Percentiles rank a stretch among this genome's conserved stretches.
Evolutionary conservation across 1,139 yeast genomes (phyloP).

Genomic region (Arxiozyma slooffiae): DNA sequence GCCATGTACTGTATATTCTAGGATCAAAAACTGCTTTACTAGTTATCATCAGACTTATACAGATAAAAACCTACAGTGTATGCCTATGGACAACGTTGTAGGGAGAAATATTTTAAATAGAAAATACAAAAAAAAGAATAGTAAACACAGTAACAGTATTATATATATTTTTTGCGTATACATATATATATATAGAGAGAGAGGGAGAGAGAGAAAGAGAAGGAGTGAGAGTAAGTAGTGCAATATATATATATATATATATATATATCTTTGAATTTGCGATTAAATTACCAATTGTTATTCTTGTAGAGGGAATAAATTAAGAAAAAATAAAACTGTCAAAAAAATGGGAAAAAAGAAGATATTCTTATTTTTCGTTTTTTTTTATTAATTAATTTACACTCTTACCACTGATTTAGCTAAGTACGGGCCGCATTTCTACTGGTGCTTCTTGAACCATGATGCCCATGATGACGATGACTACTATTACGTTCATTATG

Average conservation of each 20-base stretch:
- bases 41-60: too few relatives aligned
- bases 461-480: constrained; percentile 14
- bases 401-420: neutral
- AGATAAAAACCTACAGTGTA: too few relatives aligned
- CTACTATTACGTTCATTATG: constrained; percentile 11
- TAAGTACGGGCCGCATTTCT: neutral
- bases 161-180: too few relatives aligned
- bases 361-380: neutral
- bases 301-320: neutral
- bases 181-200: too few relatives aligned
- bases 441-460: constrained; percentile 8
- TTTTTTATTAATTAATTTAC: neutral
- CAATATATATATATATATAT: too few relatives aligned
- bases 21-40: too few relatives aligned
- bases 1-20: too few relatives aligned
- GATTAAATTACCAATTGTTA: neutral
- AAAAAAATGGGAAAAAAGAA: neutral
- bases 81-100: neutral
- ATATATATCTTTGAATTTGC: neutral
- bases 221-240: too few relatives aligned
- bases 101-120: neutral
- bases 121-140: too few relatives aligned
- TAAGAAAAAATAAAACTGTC: too few relatives aligned
- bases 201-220: too few relatives aligned
- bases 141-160: neutral